Base-by-base conservation (phyloP, 495 filamentous ascomycete species). In the Penicillium manginii region DNA sequence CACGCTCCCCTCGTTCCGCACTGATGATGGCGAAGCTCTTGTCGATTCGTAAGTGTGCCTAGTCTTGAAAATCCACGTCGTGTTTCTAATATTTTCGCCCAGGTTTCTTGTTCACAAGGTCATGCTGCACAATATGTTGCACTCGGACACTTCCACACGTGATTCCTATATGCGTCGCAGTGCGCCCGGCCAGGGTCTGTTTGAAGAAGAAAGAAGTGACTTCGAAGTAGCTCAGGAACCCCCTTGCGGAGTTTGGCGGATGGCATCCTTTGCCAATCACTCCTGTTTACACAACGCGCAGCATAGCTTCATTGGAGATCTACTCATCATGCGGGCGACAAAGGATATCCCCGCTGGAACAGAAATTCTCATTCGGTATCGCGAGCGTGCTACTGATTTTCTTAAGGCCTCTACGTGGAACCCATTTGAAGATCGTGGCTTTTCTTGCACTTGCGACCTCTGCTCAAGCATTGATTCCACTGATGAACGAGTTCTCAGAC, bases 221-320 rank as follows among this genome's bases (percentile, higher is more conserved):
- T 17, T 43, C 14, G 40, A 4, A 43, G 4, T 8, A 9, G 40
- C 40, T 4, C 17, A 17, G 8, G n/a, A n/a, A 4, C 12, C 12
- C 2, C 40, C 40, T 12, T 73, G 73, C 50, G 83, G 81, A 0
- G 51, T 87, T 19, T 88, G 85, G 85, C 59, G 72, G 7, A 57
- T 71, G 26, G 81, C 83, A 12, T 81, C 83, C 0, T 80, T 73
- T 63, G 72, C 82, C 42, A 86, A 87, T 57, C 84, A 87, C 57
- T 74, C 73, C n/a, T 87, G 84, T 63, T 14, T 75, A 45, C 55
- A 65, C 17, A 86, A 82, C 58, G 65, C 67, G 9, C 23, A 31
- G 10, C 73, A 79, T n/a, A 57, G 75, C 23, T 86, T 84, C 68
- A 81, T 86, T 50, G 82, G 85, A 33, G 84, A 87, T 61, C 76